Base-by-base conservation (phyloP, 169 alveolate species). In the Plasmodium blacklocki region DNA sequence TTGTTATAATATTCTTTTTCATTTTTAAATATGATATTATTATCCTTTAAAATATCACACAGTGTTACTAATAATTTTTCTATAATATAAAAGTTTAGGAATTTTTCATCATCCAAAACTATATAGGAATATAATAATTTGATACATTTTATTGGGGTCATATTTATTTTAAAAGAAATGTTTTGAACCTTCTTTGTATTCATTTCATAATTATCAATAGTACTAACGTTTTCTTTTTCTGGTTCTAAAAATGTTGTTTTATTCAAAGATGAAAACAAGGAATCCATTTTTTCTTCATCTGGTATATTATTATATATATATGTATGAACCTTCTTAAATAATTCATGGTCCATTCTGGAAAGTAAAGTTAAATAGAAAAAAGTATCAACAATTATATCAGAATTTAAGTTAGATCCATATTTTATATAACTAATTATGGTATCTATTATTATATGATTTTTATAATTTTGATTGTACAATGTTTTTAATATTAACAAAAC, bases 91-190 rank as follows among this genome's bases (percentile, higher is more conserved):
- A 74, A 76, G 58, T 76, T 76, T 45, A 76, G 63, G 68, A 63
- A 68, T 18, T 76, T 54, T 50, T 76, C 89, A n/a, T 75, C 89
- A n/a, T 75, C 89, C 23, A 76, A 58, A 52, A 49, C 49, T 6
- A 76, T 63, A 56, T 76, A 76, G 9, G 78, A 32, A 45, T 76
- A 76, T 21, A 76, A 39, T 8, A 76, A 45, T 21, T 76, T 76
- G 49, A 47, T 26, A 50, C 89, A 76, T 19, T 64, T 66, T 26
- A 23, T 50, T 14, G 78, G 45, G 23, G 89, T 47, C 50, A 76
- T 26, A 3, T 66, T 62, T 21, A 29, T 18, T 63, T 43, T 76
- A 15, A 76, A 49, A 47, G 49, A 45, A 47, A 76, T 58, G 0
- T 59, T 23, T 21, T 74, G 62, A 29, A 32, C 73, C 2, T 15